phyloP scores from a whole-genome alignment of 2,329 filamentous ascomycete species.

The Epichloe hybrida region DNA sequence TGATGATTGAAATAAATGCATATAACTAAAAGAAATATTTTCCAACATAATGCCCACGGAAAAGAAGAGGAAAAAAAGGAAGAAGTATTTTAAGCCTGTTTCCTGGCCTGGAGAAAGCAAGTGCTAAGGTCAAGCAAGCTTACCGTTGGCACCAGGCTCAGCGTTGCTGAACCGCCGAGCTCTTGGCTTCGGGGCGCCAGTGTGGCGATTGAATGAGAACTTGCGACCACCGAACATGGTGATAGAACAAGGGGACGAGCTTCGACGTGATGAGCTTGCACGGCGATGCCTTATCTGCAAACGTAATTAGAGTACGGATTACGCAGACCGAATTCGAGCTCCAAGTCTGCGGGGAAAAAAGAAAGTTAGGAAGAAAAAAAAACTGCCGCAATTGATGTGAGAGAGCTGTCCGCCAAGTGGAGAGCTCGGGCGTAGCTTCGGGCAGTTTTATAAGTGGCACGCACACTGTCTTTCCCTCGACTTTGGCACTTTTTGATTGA shows the following conservation, averaged over 20 bases:
- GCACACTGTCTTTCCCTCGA: background rate
- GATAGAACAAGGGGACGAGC: constrained; percentile 1
- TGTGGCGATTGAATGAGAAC: constrained; percentile 55
- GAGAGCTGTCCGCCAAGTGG: background rate
- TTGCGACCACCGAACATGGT: constrained; percentile 44
- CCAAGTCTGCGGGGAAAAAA: background rate
- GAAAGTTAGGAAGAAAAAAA: background rate
- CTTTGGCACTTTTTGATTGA: background rate
- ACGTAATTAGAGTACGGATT: background rate
- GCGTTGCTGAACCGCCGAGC: constrained; percentile 44
- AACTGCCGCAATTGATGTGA: background rate
- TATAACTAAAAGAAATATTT: background rate
- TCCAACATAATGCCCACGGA: background rate
- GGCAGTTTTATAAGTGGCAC: constrained; percentile 3
- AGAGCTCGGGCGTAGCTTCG: constrained; percentile 2
- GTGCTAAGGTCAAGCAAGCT: constrained; percentile 11
- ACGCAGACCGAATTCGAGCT: background rate
- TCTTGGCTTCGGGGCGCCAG: constrained; percentile 42
- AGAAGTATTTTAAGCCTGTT: background rate
- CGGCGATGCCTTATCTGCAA: background rate
- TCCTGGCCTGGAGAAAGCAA: background rate
- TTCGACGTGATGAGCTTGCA: background rate
- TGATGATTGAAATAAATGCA: background rate
- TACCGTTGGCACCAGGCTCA: constrained; percentile 43
- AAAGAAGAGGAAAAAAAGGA: background rate